Evolutionary conservation across 2,329 filamentous ascomycete genomes (phyloP).

Genomic region (Monilinia fructicola): DNA sequence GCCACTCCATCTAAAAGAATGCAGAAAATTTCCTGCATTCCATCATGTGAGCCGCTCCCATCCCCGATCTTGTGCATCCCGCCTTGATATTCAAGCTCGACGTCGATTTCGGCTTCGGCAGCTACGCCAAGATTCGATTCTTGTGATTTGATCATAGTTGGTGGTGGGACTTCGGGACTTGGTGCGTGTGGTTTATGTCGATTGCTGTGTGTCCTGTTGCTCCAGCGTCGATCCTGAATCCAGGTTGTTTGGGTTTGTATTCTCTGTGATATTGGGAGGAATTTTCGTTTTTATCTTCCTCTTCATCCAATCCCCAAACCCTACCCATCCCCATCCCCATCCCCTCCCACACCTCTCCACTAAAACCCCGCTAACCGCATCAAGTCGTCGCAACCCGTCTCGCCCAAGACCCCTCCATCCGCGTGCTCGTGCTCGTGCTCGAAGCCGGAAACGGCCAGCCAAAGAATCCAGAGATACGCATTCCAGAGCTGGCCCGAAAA

Average conservation of each 20-base stretch:
- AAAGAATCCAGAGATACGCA: slow-evolving; percentile 42
- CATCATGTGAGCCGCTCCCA: too few species aligned
- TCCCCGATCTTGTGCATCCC: too few species aligned
- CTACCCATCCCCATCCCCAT: neutral
- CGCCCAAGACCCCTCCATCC: slow-evolving; percentile 41
- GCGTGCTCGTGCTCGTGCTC: slow-evolving; percentile 45
- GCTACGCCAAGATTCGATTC: neutral
- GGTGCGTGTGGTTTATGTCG: slow-evolving; percentile 39
- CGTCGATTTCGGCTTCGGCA: too few species aligned
- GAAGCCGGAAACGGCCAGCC: slow-evolving; percentile 44
- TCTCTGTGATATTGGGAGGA: too few species aligned
- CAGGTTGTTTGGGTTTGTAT: too few species aligned
- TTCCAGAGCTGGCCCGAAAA: slow-evolving; percentile 29
- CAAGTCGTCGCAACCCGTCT: slow-evolving; percentile 44
- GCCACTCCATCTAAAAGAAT: too few species aligned
- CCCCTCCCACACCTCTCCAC: neutral
- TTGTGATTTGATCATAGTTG: slow-evolving; percentile 16
- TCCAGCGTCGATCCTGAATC: too few species aligned
- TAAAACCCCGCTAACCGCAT: neutral
- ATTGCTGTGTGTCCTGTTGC: too few species aligned
- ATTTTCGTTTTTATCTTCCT: too few species aligned
- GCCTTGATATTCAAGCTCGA: too few species aligned
- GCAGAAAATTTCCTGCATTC: too few species aligned
- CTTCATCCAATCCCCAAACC: too few species aligned
- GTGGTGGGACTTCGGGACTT: slow-evolving; percentile 12